Evolutionary conservation across 768 basidiomycete genomes (phyloP).

Genomic region (Boletus vinaceobasis): DNA sequence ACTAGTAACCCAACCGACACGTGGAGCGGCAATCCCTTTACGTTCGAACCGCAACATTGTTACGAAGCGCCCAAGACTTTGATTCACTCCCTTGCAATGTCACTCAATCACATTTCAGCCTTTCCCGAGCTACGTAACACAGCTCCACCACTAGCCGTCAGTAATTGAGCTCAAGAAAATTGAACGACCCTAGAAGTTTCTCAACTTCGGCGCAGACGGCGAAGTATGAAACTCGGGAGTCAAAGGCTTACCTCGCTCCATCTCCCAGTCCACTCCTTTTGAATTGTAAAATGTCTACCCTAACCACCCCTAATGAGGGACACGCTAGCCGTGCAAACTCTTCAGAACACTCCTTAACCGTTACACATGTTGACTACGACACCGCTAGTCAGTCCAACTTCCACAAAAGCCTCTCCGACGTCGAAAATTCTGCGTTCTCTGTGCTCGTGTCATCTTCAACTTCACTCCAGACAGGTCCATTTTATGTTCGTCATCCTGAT

Average conservation of each 20-base stretch:
- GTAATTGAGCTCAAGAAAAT: neutral
- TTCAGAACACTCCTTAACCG: conserved; percentile 12
- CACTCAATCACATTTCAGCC: neutral
- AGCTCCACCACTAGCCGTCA: conserved; percentile 10
- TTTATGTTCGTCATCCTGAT: conserved; percentile 11
- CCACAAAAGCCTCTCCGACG: neutral
- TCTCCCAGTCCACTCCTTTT: conserved; percentile 14
- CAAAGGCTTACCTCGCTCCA: conserved; percentile 1
- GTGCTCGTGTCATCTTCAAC: conserved; percentile 1
- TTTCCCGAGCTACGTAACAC: conserved; percentile 11
- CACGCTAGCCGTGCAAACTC: conserved; percentile 13
- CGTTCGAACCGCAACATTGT: neutral
- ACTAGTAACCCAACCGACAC: neutral
- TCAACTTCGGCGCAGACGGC: neutral
- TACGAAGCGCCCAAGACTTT: neutral
- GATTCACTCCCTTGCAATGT: neutral
- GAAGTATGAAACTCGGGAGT: conserved; percentile 1
- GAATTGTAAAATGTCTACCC: conserved; percentile 12
- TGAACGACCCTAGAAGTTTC: neutral
- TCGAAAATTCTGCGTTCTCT: conserved; percentile 8
- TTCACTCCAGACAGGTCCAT: conserved; percentile 1
- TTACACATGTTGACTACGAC: conserved; percentile 8
- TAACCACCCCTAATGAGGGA: conserved; percentile 5
- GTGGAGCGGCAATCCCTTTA: neutral
- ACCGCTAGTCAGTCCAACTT: neutral